Evolutionary conservation across 2,329 filamentous ascomycete species (phyloP).

Genomic region (Aspergillus sp.): DNA sequence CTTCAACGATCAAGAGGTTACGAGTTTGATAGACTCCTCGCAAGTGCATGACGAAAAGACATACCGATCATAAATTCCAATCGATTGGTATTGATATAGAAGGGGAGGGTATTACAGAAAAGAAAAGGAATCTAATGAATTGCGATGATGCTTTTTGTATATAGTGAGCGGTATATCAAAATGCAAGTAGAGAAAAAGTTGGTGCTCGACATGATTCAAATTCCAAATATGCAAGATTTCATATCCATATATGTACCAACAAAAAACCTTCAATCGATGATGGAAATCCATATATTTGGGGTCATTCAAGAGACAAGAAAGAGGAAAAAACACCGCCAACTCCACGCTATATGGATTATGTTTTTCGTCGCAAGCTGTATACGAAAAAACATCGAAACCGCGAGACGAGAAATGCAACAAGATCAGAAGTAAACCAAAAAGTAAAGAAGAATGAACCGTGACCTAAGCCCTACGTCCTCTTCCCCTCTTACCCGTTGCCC

Average conservation of each 20-base stretch:
- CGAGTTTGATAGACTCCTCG: background rate
- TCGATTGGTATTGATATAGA: no score
- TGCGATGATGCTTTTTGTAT: no score
- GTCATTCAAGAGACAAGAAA: background rate
- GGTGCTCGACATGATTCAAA: no score
- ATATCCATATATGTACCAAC: no score
- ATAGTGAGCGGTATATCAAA: no score
- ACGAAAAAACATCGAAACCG: no score
- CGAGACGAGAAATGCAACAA: background rate
- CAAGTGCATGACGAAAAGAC: no score
- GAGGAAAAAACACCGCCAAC: constrained; percentile 21
- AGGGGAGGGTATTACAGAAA: no score
- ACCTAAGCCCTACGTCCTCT: constrained; percentile 31
- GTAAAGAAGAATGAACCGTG: constrained; percentile 1
- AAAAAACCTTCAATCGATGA: background rate
- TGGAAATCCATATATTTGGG: background rate
- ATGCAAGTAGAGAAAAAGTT: no score
- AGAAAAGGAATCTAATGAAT: no score
- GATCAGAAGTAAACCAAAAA: constrained; percentile 1
- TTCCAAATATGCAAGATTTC: no score
- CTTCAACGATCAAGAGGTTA: constrained; percentile 16
- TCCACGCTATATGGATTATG: constrained; percentile 22
- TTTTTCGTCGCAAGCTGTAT: background rate
- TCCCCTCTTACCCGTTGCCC: constrained; percentile 35
- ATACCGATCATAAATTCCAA: no score